Evolutionary conservation across 352 stramenopile species (phyloP).

Genomic region (Pythium diclinum): DNA sequence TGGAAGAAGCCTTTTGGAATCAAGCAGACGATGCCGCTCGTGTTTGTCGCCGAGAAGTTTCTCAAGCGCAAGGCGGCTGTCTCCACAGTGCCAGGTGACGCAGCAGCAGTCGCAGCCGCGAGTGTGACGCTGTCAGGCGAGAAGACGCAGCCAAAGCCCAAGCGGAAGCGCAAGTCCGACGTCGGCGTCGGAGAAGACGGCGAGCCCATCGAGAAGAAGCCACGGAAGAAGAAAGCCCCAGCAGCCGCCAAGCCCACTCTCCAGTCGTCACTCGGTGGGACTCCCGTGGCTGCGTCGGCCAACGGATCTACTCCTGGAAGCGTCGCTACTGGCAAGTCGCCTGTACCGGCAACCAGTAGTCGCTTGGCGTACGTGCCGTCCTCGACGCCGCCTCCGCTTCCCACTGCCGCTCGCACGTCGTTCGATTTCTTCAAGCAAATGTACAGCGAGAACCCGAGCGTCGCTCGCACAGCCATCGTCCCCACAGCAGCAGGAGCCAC

Average conservation of each 20-base stretch:
- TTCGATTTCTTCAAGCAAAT: constrained; percentile 46
- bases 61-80: constrained; percentile 35
- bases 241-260: background rate
- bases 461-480: background rate
- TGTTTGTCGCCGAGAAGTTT: constrained; percentile 60
- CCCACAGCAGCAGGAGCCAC: background rate
- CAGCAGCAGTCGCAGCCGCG: constrained; percentile 11
- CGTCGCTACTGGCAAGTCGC: constrained; percentile 9
- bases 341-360: constrained; percentile 13
- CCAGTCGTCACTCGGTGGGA: background rate
- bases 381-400: constrained; percentile 36
- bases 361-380: constrained; percentile 34
- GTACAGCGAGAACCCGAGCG: constrained; percentile 24
- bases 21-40: constrained; percentile 43
- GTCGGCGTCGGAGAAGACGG: background rate
- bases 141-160: constrained; percentile 15
- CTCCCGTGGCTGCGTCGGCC: background rate
- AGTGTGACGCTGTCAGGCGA: constrained; percentile 18
- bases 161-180: constrained; percentile 19
- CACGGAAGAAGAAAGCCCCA: constrained; percentile 30
- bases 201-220: constrained; percentile 20
- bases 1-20: constrained; percentile 44
- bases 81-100: background rate
- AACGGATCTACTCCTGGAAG: background rate
- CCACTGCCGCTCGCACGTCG: constrained; percentile 29